phyloP scores from a whole-genome alignment of 1,139 yeast genomes.

The Sugiyamaella neomexicana region DNA sequence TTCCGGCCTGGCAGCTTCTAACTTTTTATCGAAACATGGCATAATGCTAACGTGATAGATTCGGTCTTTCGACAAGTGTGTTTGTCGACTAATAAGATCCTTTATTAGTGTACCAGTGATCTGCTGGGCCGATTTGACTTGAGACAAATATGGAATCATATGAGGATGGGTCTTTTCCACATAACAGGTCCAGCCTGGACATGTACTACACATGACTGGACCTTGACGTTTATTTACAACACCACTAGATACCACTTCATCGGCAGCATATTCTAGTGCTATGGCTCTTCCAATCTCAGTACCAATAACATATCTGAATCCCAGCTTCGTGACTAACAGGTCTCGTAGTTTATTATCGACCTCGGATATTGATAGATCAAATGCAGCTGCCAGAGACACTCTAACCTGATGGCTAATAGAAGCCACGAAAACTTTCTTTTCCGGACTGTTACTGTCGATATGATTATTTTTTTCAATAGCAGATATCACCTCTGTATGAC shows the following conservation, averaged over 20 bases:
- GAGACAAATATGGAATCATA: conserved; percentile 56
- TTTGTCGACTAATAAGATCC: conserved; percentile 47
- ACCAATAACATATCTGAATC: conserved; percentile 77
- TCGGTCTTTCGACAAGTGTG: conserved; percentile 39
- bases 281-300: conserved; percentile 78
- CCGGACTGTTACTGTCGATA: conserved; percentile 22
- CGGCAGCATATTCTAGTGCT: conserved; percentile 61
- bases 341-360: conserved; percentile 63
- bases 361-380: conserved; percentile 50
- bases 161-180: conserved; percentile 95
- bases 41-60: conserved; percentile 81
- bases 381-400: conserved; percentile 76
- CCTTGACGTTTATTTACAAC: not conserved
- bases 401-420: conserved; percentile 87
- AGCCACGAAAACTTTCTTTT: conserved; percentile 55
- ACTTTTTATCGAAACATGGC: conserved; percentile 97
- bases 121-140: conserved; percentile 87
- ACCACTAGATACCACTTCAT: conserved; percentile 43
- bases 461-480: conserved; percentile 48
- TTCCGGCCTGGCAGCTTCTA: conserved; percentile 90
- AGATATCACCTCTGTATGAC: conserved; percentile 72
- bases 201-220: conserved; percentile 64
- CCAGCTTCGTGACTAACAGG: conserved; percentile 59
- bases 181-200: conserved; percentile 97
- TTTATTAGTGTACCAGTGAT: conserved; percentile 81